These are phyloP conservation scores for Dioscorea cayenensis DNA, from an alignment of 116 monocot species.

Conservation along the genomic window DNA sequence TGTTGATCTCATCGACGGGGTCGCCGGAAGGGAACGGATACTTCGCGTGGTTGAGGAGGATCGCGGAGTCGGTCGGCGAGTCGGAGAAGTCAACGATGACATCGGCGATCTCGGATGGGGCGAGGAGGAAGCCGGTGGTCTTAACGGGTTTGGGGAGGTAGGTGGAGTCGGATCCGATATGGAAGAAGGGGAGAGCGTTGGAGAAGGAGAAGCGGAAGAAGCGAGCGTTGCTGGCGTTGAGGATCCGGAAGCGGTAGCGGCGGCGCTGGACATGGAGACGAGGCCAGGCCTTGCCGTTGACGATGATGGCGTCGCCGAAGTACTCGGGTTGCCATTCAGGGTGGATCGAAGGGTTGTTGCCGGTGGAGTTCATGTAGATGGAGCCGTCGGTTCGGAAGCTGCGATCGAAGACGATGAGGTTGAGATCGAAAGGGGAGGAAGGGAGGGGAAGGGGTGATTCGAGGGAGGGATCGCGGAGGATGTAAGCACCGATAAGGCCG, in stretches of 20 bases:
- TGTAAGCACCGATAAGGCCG: constrained; percentile 75
- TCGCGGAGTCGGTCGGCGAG: constrained; percentile 9
- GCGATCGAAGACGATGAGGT: constrained; percentile 38
- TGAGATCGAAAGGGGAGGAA: constrained; percentile 39
- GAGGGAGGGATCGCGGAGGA: constrained; percentile 26
- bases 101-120: constrained; percentile 80
- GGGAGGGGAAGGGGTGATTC: constrained; percentile 49
- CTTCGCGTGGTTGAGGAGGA: constrained; percentile 49
- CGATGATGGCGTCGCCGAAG: constrained; percentile 66
- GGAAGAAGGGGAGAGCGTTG: constrained; percentile 35
- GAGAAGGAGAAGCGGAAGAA: constrained; percentile 48
- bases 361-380: constrained; percentile 78
- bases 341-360: constrained; percentile 66
- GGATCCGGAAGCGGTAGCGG: constrained; percentile 75
- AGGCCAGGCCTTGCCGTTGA: constrained; percentile 94
- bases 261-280: constrained; percentile 38
- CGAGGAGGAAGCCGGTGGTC: constrained; percentile 37
- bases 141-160: constrained; percentile 43
- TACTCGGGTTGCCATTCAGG: constrained; percentile 97
- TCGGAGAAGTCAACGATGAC: constrained; percentile 71
- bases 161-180: constrained; percentile 48
- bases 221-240: constrained; percentile 89
- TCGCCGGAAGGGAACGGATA: constrained; percentile 70
- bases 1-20: constrained; percentile 30
- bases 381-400: constrained; percentile 63